Base-by-base conservation (phyloP, 2,329 filamentous ascomycete species). In the Emergomyces pasteurianus region DNA sequence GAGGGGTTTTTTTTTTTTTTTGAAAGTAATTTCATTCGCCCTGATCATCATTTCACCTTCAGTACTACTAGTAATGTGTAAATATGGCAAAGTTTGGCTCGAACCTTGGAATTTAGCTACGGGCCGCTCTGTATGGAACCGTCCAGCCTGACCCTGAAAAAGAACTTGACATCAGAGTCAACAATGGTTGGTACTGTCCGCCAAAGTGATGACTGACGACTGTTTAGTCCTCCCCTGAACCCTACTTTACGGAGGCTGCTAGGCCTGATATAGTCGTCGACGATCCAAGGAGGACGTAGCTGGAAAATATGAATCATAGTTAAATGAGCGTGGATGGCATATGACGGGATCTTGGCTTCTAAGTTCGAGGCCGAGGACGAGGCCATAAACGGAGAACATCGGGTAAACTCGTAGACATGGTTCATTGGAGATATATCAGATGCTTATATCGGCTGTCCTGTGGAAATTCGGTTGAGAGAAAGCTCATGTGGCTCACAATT, bases 361-460 rank as follows among this genome's bases (percentile, higher is more conserved):
- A 77, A 62, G 65, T 77, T n/a, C 3, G 73, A 75, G 59, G 64
- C 63, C 58, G 68, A 70, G 52, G 63, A 68, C n/a, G 69, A 65
- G 5, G 65, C 62, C 26, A 62, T 60, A 9, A 63, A 66, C 10
- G 65, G 67, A 1, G 71, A 72, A 61, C 67, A 71, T 46, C 54
- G 68, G 8, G 69, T 72, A 58, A 70, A 71, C 31, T n/a, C 65
- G 68, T 8, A 58, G 65, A 43, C 67, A 72, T 8, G 68, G 75
- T 0, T 73, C 74, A 52, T 73, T 70, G 72, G 70, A 71, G 3
- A 69, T 70, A 1, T 74, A 69, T 63, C 81, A 84, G 62, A 79
- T 75, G 16, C 66, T 0, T 84, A 83, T 56, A 80, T 81, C 64
- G 81, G 81, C 0, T 77, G 81, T 0, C 82, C 80, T 0, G 76